These are phyloP conservation scores for Glonium stellatum DNA, from an alignment of 495 filamentous ascomycete genomes.

Conservation along the genomic window DNA sequence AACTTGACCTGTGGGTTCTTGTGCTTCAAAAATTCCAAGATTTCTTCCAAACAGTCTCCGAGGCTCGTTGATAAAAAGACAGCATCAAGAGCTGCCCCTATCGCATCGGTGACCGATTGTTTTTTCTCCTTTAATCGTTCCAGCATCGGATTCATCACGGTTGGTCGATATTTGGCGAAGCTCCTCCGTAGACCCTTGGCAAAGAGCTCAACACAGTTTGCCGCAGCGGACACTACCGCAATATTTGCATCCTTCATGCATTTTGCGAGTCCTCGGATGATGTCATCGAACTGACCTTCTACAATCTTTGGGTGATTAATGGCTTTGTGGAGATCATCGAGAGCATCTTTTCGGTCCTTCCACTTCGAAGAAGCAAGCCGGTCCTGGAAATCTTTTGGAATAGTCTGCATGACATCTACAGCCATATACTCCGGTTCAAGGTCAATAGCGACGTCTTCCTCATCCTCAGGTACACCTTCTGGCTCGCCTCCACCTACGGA, in stretches of 20 bases:
- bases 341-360: constrained; percentile 94
- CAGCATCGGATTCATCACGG: constrained; percentile 77
- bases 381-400: constrained; percentile 75
- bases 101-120: constrained; percentile 74
- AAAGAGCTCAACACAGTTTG: constrained; percentile 87
- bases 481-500: constrained; percentile 51
- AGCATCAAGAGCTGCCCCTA: constrained; percentile 77
- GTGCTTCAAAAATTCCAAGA: constrained; percentile 72
- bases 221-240: constrained; percentile 85
- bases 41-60: constrained; percentile 82
- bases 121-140: constrained; percentile 98
- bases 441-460: constrained; percentile 73
- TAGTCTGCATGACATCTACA: constrained; percentile 76
- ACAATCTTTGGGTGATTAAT: constrained; percentile 88
- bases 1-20: constrained; percentile 98
- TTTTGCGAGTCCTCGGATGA: constrained; percentile 75
- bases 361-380: constrained; percentile 84
- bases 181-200: constrained; percentile 76
- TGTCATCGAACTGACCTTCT: constrained; percentile 79
- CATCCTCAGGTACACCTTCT: constrained; percentile 48
- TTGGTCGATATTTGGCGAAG: constrained; percentile 73
- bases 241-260: constrained; percentile 99
- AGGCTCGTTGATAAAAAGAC: constrained; percentile 75
- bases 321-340: constrained; percentile 70
- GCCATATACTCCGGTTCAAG: constrained; percentile 66